Conservation (phyloP, 352 stramenopile species). For the Pythium graminicola region DNA sequence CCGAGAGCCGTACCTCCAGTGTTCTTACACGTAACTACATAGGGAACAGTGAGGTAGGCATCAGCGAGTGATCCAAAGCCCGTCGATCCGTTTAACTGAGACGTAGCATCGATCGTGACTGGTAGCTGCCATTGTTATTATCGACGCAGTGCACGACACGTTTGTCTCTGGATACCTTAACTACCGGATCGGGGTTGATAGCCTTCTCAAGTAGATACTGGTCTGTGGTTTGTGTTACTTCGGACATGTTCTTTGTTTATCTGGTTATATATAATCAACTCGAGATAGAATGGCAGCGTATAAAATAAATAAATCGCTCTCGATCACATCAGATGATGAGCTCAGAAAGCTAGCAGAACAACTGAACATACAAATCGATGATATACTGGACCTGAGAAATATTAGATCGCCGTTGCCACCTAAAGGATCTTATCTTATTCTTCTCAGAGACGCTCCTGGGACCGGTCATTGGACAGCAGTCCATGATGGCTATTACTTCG, state of each 20-base stretch:
- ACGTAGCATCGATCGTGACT: conserved; percentile 16
- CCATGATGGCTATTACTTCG: conserved; percentile 1
- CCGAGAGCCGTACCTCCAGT: conserved; percentile 6
- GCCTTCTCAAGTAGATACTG: conserved; percentile 4
- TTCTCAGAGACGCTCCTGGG: conserved; percentile 6
- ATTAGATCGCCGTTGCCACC: no score
- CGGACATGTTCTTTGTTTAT: conserved; percentile 11
- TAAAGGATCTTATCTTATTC: conserved; percentile 17
- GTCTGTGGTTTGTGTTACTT: conserved; percentile 12
- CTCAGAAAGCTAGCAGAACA: conserved; percentile 7
- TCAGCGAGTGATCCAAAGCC: conserved; percentile 20
- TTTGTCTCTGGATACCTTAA: conserved; percentile 13
- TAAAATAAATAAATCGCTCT: conserved; percentile 8
- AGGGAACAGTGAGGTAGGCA: conserved; percentile 20
- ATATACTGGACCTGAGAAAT: conserved; percentile 8
- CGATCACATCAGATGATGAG: conserved; percentile 11
- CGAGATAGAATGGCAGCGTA: neutral
- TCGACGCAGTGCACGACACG: conserved; percentile 13
- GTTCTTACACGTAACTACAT: conserved; percentile 23
- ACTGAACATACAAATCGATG: conserved; percentile 10
- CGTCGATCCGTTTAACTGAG: conserved; percentile 17
- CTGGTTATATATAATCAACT: conserved; percentile 1
- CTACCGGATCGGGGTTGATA: conserved; percentile 3
- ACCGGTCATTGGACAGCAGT: conserved; percentile 1
- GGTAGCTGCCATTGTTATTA: conserved; percentile 21